These are phyloP conservation scores for Boletus insuetus DNA, from an alignment of 768 basidiomycete species.

Conservation along the genomic window DNA sequence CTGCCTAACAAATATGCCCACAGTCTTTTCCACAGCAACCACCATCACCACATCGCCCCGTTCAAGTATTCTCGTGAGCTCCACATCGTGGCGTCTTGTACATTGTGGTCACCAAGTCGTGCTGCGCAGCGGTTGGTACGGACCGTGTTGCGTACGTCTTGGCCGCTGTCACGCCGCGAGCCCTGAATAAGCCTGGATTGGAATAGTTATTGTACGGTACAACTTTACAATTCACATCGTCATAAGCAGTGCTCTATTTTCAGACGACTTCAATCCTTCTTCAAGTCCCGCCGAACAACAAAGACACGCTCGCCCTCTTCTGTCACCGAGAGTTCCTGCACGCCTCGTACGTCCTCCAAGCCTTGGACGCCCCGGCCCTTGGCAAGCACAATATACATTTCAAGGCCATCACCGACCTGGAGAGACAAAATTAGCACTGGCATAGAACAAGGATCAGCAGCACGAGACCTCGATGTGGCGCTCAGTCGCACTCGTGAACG, in stretches of 20 bases:
- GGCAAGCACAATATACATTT: slow-evolving; percentile 85
- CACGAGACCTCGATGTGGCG: slow-evolving; percentile 88
- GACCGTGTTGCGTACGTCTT: too few species aligned
- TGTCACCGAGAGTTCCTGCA: slow-evolving; percentile 61
- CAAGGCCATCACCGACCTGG: slow-evolving; percentile 93
- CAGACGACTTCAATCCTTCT: slow-evolving; percentile 60
- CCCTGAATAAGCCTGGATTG: too few species aligned
- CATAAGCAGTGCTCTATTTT: too few species aligned
- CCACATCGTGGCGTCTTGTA: too few species aligned
- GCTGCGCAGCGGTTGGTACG: too few species aligned
- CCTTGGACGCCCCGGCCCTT: slow-evolving; percentile 61
- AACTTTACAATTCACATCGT: too few species aligned
- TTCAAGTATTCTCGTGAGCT: too few species aligned
- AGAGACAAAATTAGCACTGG: slow-evolving; percentile 2
- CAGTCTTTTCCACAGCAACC: too few species aligned
- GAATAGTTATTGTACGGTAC: too few species aligned
- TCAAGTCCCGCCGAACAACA: slow-evolving; percentile 72
- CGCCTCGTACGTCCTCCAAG: slow-evolving; percentile 50
- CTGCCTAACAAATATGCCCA: not conserved
- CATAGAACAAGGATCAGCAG: slow-evolving; percentile 2
- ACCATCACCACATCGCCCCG: too few species aligned
- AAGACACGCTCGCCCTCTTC: slow-evolving; percentile 74
- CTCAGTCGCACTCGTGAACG: slow-evolving; percentile 96
- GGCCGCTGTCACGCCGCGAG: too few species aligned
- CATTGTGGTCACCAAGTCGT: too few species aligned